A percentile compares a stretch with the other conserved stretches of the same genome.
Evolutionary conservation across 2,329 filamentous ascomycete species (phyloP).

Genomic region (Penicillium sp.): DNA sequence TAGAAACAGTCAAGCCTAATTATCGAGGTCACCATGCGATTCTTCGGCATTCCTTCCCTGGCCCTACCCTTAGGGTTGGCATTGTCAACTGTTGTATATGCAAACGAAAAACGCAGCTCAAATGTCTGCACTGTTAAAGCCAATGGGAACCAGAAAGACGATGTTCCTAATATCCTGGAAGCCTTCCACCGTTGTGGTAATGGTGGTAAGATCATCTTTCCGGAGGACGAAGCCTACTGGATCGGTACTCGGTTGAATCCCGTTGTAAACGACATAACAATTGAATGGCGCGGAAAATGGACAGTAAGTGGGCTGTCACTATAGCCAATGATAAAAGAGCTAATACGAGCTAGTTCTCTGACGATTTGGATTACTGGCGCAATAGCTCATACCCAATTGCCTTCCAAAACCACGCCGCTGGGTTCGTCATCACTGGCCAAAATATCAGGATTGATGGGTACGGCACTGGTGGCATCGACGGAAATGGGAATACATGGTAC

Average conservation of each 20-base stretch:
- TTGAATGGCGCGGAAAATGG: slow-evolving; percentile 53
- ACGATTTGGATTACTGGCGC: slow-evolving; percentile 56
- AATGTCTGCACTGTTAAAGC: slow-evolving; percentile 44
- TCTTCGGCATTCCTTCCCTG: not conserved
- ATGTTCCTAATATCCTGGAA: slow-evolving; percentile 44
- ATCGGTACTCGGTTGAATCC: slow-evolving; percentile 54
- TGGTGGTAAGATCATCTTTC: slow-evolving; percentile 52
- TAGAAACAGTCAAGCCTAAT: not conserved
- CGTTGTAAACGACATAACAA: slow-evolving; percentile 50
- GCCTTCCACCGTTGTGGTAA: slow-evolving; percentile 44
- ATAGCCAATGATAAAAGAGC: not conserved
- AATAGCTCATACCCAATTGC: slow-evolving; percentile 54
- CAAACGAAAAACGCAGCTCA: slow-evolving; percentile 1
- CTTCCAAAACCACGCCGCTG: slow-evolving; percentile 58
- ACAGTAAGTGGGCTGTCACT: not conserved
- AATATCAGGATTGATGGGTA: slow-evolving; percentile 54
- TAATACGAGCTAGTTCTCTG: slow-evolving; percentile 43
- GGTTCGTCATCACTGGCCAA: slow-evolving; percentile 53
- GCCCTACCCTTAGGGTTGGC: slow-evolving; percentile 4
- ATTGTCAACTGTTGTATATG: slow-evolving; percentile 9
- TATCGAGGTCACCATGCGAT: not conserved
- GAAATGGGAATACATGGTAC: slow-evolving; percentile 58
- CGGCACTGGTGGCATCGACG: slow-evolving; percentile 55
- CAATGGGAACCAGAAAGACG: slow-evolving; percentile 39
- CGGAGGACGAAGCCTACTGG: slow-evolving; percentile 51